Base-by-base conservation (phyloP, 371 early-diverging fungal genomes). In the Chytridium lagenaria region DNA sequence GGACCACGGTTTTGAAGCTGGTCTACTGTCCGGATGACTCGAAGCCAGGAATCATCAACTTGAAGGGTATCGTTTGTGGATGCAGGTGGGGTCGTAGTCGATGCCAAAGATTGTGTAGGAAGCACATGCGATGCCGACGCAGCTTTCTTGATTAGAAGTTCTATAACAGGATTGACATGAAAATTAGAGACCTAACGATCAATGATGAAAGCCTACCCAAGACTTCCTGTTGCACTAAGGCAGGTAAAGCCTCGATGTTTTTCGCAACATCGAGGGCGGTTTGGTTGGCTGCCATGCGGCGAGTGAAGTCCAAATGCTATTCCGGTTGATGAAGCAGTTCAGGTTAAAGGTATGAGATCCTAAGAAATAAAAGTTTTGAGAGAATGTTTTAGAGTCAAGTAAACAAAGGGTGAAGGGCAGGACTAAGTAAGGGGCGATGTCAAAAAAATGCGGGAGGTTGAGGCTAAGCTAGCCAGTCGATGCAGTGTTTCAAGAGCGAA, bases 11-110 rank as follows among this genome's bases (percentile, higher is more conserved):
- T 12, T 15, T 63, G 63, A 16, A 63, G 63, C 12, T 7, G 36
- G 30, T 63, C 63, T 12, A 63, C 63, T 36, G 63, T 37, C 10
- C 31, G 36, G 36, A 63, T 26, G 36, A 36, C 63, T 63, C 23
- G 10, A 12, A 63, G 36, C 63, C 63, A 63, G 10, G 63, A 36
- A 36, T 63, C 63, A 36, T 19, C 30, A 30, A 36, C 33, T 15
- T 31, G 57, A 23, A 30, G 26, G 57, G 30, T 7, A 57, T 30
- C 26, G 26, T 36, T 63, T n/a, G n/a, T n/a, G n/a, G n/a, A n/a
- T n/a, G n/a, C n/a, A n/a, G n/a, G n/a, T n/a, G n/a, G n/a, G n/a
- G 36, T 37, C 12, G 63, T 30, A 12, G 63, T 63, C 5, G 63
- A 63, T 15, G 34, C 36, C 33, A 63, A 36, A 30, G 31, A 12